These are phyloP conservation scores for Schizophyllum amplum DNA, from an alignment of 1,284 basidiomycete species.

Conservation along the genomic window DNA sequence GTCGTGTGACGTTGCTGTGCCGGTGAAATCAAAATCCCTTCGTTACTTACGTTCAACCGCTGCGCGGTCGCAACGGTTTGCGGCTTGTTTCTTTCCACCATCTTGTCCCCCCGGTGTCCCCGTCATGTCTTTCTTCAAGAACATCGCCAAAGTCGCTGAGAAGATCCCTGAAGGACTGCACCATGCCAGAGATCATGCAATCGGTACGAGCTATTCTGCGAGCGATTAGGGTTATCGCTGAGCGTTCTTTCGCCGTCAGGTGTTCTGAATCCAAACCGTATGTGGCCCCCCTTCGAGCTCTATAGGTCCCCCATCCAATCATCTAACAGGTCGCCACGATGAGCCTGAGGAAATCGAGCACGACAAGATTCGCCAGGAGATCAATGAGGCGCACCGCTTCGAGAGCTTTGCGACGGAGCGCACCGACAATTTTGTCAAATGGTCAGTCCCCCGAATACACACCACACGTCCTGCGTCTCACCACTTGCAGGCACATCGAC, in stretches of 20 bases:
- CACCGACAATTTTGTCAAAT: constrained; percentile 73
- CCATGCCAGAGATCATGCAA: constrained; percentile 40
- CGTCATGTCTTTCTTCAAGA: constrained; percentile 26
- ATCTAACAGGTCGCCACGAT: constrained; percentile 60
- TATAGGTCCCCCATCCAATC: neutral
- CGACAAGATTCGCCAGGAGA: constrained; percentile 37
- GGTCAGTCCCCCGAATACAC: constrained; percentile 38
- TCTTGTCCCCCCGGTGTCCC: neutral
- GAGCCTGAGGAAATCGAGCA: constrained; percentile 57
- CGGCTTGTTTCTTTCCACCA: neutral
- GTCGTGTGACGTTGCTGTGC: neutral
- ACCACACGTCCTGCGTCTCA: too few species aligned
- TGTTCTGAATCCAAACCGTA: constrained; percentile 50
- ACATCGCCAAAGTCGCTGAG: constrained; percentile 22
- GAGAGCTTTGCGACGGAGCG: constrained; percentile 74
- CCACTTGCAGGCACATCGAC: constrained; percentile 86
- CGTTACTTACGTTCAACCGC: neutral
- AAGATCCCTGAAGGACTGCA: constrained; percentile 35
- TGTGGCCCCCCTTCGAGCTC: constrained; percentile 14
- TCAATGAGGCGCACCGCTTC: constrained; percentile 65
- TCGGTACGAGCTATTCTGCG: constrained; percentile 28
- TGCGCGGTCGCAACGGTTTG: neutral
- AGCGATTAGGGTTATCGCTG: neutral
- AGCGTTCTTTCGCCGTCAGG: constrained; percentile 23
- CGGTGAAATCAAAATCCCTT: neutral